Evolutionary conservation across 768 basidiomycete species (phyloP), one percentile per base, ranked within the genome.

Genomic region (Amanita thiersii): DNA sequence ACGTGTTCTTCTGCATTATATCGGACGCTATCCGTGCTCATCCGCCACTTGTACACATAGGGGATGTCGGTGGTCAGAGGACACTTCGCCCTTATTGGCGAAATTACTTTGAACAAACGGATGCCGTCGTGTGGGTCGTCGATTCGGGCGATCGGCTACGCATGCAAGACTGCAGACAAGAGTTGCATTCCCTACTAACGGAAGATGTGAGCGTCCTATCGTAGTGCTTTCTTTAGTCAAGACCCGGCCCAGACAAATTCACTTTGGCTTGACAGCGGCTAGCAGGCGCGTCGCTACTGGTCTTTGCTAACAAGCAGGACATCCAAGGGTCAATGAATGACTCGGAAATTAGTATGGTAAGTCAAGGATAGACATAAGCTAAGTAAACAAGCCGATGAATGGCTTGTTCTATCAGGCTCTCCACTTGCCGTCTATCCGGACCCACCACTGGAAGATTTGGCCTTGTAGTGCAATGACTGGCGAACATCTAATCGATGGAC

Each of bases 281-380:
- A 45, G 81, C 90, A 38, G 94, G 96, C n/a, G 96, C 96, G 31
- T 93, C 91, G 9, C 72, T 98, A 38, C 77, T 98, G 26, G 81
- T 98, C 40, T 88, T 98, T 56, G 96, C 96, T 20, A 99, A 99
- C 64, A 99, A 99, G 62, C 93, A 96, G 57, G 96, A 99, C 64
- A 76, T 98, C 44, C 74, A 75, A 44, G 88, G 90, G 37, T 85
- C 91, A 1, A 78, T 97, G 80, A 74, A 76, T 23, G 75, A 81
- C 47, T 58, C 63, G 23, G 90, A 96, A 64, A 96, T 97, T 50
- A 71, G 79, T 47, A 72, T 87, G 56, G 93, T 88, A 59, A 59
- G 84, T 68, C 33, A 1, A 20, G 26, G 2, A 12, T 14, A 7
- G 11, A 24, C n/a, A 29, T 1, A 28, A 14, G 26, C 25, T 7